These are phyloP conservation scores for Tripterygium wilfordii DNA, from an alignment of 177 flowering plant genomes.

Conservation along the genomic window DNA sequence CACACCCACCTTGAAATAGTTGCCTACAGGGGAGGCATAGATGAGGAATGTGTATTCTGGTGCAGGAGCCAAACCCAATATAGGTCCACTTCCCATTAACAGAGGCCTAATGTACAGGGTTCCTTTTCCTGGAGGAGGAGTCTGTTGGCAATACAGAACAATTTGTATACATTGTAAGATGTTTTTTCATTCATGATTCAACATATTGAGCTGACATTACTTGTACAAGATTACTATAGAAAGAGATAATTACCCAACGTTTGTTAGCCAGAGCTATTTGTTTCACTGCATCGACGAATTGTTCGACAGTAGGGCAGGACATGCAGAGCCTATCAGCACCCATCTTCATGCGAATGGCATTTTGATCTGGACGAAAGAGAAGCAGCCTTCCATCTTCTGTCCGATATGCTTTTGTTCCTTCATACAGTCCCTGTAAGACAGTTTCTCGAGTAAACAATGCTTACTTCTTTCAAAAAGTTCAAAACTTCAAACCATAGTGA, in stretches of 20 bases:
- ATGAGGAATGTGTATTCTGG: slow-evolving; percentile 76
- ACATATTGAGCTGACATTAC: neutral
- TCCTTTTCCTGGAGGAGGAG: slow-evolving; percentile 92
- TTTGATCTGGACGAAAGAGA: slow-evolving; percentile 53
- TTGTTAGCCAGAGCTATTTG: slow-evolving; percentile 42
- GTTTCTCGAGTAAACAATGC: neutral
- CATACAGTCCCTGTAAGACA: slow-evolving; percentile 40
- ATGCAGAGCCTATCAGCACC: slow-evolving; percentile 68
- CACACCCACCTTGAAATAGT: slow-evolving; percentile 77
- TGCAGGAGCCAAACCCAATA: slow-evolving; percentile 79
- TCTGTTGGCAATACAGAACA: slow-evolving; percentile 26
- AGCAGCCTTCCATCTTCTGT: slow-evolving; percentile 42
- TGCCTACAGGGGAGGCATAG: slow-evolving; percentile 86
- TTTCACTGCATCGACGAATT: slow-evolving; percentile 54
- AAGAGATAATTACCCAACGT: slow-evolving; percentile 38
- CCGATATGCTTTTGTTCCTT: slow-evolving; percentile 56
- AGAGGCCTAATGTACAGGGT: slow-evolving; percentile 76
- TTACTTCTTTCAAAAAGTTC: neutral
- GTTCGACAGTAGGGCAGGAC: slow-evolving; percentile 50
- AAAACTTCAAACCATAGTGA: no score
- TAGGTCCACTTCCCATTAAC: slow-evolving; percentile 84
- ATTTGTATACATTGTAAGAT: no score
- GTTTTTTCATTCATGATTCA: no score
- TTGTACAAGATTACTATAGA: neutral
- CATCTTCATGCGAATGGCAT: slow-evolving; percentile 44